phyloP scores from a whole-genome alignment of 2,329 filamentous ascomycete species.

The Paecilomyces sp. region DNA sequence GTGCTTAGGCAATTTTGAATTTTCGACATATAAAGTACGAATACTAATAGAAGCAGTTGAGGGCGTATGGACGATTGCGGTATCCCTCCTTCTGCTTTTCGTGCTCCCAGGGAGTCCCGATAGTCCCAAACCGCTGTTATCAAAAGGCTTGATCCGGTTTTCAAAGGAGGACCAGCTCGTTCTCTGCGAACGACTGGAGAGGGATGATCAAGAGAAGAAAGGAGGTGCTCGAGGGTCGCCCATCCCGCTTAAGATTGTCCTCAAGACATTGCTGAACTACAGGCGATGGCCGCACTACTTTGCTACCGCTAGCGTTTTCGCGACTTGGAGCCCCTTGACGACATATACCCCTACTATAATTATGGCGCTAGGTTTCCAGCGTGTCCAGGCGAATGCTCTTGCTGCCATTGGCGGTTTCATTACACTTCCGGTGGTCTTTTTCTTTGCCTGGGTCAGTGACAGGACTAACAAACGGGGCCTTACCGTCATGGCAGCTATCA shows the following conservation, averaged over 20 bases:
- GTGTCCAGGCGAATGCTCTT: conserved; percentile 42
- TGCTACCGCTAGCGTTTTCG: conserved; percentile 45
- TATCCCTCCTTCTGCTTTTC: conserved; percentile 33
- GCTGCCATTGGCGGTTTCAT: conserved; percentile 35
- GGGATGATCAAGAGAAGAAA: conserved; percentile 24
- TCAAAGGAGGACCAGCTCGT: conserved; percentile 24
- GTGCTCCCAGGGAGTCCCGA: conserved; percentile 40
- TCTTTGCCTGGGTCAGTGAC: conserved; percentile 45
- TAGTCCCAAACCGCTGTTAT: conserved; percentile 31
- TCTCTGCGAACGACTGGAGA: conserved; percentile 28
- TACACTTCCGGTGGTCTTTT: conserved; percentile 41
- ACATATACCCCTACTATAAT: conserved; percentile 46
- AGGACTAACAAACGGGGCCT: conserved; percentile 37
- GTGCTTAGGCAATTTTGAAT: not conserved
- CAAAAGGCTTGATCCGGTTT: conserved; percentile 33
- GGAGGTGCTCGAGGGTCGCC: conserved; percentile 25
- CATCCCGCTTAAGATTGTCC: conserved; percentile 34
- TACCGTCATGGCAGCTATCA: conserved; percentile 39
- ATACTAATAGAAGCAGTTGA: conserved; percentile 27
- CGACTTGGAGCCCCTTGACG: conserved; percentile 47
- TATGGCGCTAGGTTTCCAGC: conserved; percentile 39
- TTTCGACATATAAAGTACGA: not conserved
- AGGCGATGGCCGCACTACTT: conserved; percentile 45
- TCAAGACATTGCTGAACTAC: conserved; percentile 39
- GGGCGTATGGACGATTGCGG: conserved; percentile 37